Percentiles rank a stretch among this genome's conserved stretches.
Evolutionary conservation across 306 rosid species (phyloP).

Genomic region (Betula pendula): DNA sequence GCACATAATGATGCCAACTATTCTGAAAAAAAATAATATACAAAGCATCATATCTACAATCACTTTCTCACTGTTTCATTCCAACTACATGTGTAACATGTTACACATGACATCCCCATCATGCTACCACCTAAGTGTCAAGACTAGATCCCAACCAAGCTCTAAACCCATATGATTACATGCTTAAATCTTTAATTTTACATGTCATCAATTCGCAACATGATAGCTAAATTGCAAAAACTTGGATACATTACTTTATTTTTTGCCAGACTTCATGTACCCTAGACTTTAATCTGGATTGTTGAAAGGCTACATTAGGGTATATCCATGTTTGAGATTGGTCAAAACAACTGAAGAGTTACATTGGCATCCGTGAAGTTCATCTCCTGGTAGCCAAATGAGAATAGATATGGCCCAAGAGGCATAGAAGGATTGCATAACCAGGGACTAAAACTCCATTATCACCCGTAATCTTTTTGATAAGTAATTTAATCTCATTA

Average conservation of each 20-base stretch:
- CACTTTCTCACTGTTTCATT: neutral
- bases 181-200: neutral
- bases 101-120: neutral
- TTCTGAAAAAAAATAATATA: neutral
- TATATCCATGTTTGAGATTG: neutral
- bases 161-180: neutral
- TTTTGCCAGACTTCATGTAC: neutral
- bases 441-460: neutral
- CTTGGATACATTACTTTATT: neutral
- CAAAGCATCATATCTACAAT: neutral
- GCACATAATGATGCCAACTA: neutral
- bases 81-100: neutral
- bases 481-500: no score
- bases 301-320: neutral
- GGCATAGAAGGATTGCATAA: neutral
- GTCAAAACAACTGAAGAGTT: neutral
- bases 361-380: neutral
- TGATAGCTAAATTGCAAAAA: neutral
- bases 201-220: neutral
- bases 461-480: neutral
- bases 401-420: neutral
- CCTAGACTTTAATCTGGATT: neutral
- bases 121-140: conserved; percentile 2
- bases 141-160: neutral
- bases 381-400: neutral